These are phyloP conservation scores for Leccinum barrowsii DNA, from an alignment of 768 basidiomycete genomes.

Conservation along the genomic window DNA sequence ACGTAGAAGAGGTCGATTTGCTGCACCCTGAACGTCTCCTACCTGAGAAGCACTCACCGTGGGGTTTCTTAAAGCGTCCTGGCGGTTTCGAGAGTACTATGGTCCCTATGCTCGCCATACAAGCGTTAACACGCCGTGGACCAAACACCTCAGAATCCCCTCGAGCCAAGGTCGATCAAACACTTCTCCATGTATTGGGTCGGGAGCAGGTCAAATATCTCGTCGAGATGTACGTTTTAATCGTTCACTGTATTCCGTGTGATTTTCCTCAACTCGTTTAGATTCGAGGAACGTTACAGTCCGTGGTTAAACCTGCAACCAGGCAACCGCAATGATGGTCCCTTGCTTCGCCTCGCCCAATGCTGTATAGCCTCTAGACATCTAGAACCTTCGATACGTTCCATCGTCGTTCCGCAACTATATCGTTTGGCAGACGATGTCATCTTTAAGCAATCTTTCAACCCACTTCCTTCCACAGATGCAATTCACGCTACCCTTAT, in stretches of 20 bases:
- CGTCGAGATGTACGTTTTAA: conserved; percentile 35
- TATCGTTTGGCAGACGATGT: conserved; percentile 40
- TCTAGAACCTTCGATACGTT: conserved; percentile 34
- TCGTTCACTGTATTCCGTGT: not conserved
- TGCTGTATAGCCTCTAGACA: conserved; percentile 47
- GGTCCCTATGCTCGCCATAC: conserved; percentile 45
- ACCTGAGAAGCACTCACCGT: conserved; percentile 33
- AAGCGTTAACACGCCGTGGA: conserved; percentile 35
- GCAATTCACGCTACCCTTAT: conserved; percentile 40
- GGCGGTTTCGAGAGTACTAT: conserved; percentile 42
- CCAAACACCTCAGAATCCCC: conserved; percentile 21
- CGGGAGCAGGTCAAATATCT: conserved; percentile 34
- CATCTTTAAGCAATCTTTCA: conserved; percentile 39
- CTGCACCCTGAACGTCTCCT: conserved; percentile 36
- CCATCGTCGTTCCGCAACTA: conserved; percentile 37
- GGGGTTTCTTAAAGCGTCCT: conserved; percentile 38
- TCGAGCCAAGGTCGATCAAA: conserved; percentile 22
- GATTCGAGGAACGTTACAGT: conserved; percentile 41
- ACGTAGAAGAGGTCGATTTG: conserved; percentile 29
- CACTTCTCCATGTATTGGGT: conserved; percentile 33
- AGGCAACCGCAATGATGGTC: conserved; percentile 25
- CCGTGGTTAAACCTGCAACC: conserved; percentile 44
- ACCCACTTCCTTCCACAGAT: conserved; percentile 39
- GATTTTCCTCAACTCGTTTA: conserved; percentile 12
- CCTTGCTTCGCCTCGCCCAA: conserved; percentile 41